A percentile compares a stretch with the other conserved stretches of the same genome.
Evolutionary conservation across 441 rosid species (phyloP).

Genomic region (Gossypium laxum): DNA sequence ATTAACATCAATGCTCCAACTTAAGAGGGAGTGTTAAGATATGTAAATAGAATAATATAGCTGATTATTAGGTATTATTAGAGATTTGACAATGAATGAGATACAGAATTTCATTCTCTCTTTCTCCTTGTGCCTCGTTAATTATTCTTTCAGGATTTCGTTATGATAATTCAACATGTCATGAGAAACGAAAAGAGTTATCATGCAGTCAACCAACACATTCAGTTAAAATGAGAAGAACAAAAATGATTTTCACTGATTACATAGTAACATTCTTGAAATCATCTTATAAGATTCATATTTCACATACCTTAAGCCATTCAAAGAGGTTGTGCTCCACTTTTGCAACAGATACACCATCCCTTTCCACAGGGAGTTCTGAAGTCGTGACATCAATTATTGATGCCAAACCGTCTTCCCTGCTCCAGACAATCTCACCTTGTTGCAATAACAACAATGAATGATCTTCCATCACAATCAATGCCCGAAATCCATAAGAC

Average conservation of each 20-base stretch:
- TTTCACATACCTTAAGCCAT: conserved; percentile 75
- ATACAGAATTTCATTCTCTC: no score
- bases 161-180: background rate
- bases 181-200: no score
- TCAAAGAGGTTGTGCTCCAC: conserved; percentile 87
- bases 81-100: no score
- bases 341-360: conserved; percentile 88
- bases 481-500: conserved; percentile 87
- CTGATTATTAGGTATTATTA: no score
- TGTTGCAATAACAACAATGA: conserved; percentile 83
- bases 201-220: background rate
- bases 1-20: no score
- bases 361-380: conserved; percentile 78
- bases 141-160: background rate
- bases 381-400: conserved; percentile 68
- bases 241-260: background rate
- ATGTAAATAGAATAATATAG: background rate
- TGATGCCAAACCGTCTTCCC: conserved; percentile 96
- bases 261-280: background rate
- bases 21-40: no score
- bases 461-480: conserved; percentile 97
- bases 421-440: conserved; percentile 86
- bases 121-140: no score
- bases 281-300: background rate
- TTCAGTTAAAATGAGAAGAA: background rate